Conservation (phyloP, 1,284 basidiomycete species). For the Hypsizygus ulmarius region DNA sequence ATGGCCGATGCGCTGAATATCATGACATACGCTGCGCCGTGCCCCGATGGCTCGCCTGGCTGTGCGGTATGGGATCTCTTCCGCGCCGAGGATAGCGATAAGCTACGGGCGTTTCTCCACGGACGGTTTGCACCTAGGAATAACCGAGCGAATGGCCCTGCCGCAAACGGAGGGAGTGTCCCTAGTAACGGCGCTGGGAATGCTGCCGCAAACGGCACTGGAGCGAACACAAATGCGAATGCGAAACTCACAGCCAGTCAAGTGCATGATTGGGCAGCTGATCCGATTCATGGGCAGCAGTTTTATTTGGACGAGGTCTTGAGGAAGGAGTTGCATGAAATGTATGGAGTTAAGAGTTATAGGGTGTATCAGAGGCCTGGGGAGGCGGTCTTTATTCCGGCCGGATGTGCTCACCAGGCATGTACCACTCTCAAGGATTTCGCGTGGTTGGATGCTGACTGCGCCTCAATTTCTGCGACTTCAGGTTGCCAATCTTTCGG, state of each 20-base stretch:
- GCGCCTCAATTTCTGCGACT: background rate
- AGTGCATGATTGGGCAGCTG: constrained; percentile 33
- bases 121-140: constrained; percentile 49
- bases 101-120: constrained; percentile 72
- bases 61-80: constrained; percentile 93
- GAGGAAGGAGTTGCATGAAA: constrained; percentile 65
- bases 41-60: constrained; percentile 66
- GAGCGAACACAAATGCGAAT: no score
- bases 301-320: constrained; percentile 79
- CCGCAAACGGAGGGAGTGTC: no score
- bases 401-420: constrained; percentile 93
- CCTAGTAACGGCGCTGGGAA: no score
- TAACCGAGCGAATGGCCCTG: background rate
- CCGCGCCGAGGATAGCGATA: constrained; percentile 78
- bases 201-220: no score
- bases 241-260: no score
- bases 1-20: constrained; percentile 95
- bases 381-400: constrained; percentile 95
- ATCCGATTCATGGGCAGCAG: constrained; percentile 90
- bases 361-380: constrained; percentile 87
- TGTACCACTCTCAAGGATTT: background rate
- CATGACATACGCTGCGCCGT: constrained; percentile 73
- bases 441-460: background rate
- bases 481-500: constrained; percentile 80
- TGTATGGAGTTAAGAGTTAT: constrained; percentile 74